These are phyloP conservation scores for Cnidoscolus chayamansa DNA, from an alignment of 441 rosid species.

Conservation along the genomic window DNA sequence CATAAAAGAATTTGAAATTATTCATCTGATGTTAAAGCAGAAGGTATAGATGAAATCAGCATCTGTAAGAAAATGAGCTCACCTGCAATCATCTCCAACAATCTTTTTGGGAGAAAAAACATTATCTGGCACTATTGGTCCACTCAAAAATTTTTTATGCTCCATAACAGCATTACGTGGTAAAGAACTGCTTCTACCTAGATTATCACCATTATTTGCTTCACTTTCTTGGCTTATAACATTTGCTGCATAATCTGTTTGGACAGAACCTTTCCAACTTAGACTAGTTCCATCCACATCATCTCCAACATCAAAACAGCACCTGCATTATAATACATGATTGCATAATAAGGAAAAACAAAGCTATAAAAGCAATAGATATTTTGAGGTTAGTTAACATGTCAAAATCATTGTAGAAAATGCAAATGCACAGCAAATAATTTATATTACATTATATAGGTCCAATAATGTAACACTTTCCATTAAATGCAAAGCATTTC, in stretches of 20 bases:
- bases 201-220: conserved; percentile 45
- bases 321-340: conserved; percentile 47
- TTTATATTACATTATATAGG: not conserved
- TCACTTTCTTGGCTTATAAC: conserved; percentile 37
- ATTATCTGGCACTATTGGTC: conserved; percentile 62
- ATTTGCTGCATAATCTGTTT: conserved; percentile 44
- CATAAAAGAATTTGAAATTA: not conserved
- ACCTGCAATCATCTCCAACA: conserved; percentile 64
- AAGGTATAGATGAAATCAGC: not conserved
- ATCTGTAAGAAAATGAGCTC: conserved; percentile 26
- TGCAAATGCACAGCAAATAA: not conserved
- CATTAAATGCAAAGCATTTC: not conserved
- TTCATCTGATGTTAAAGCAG: not conserved
- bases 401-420: not conserved
- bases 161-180: conserved; percentile 43
- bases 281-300: conserved; percentile 60
- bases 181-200: conserved; percentile 41
- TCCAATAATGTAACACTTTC: not conserved
- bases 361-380: not conserved
- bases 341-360: conserved; percentile 5
- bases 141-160: conserved; percentile 56
- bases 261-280: conserved; percentile 43
- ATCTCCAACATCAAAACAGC: conserved; percentile 82
- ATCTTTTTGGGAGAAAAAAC: conserved; percentile 54
- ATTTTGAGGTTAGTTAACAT: not conserved